Evolutionary conservation across 805 yeast species (phyloP), one percentile per base, ranked within the genome.

Genomic region (Starmerella floris): DNA sequence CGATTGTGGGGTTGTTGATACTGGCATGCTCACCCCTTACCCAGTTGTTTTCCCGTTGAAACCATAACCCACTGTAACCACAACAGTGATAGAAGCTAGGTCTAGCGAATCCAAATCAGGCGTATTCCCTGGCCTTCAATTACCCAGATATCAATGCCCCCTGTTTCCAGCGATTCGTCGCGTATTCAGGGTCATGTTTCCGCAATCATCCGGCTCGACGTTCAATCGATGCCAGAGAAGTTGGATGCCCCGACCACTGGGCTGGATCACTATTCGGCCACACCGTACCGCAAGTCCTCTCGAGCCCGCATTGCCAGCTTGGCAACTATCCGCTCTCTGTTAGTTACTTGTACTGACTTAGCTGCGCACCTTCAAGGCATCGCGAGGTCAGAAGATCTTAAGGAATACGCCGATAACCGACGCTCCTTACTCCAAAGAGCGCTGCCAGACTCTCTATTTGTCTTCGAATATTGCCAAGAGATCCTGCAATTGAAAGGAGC

Each of bases 381-480:
- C 2, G 27, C 30, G n/a, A 17, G 27, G 6, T 5, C 16, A 6
- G 16, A n/a, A 2, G 42, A 46, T 19, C 19, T 46, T 3, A 10
- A 6, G n/a, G 17, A 22, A 30, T 41, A 25, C 40, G 36, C 23
- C 20, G 40, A 31, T 17, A 17, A 13, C 15, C 45, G 45, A 3
- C 31, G 16, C 11, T 13, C 21, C 13, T 30, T 46, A 2, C n/a
- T 23, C 5, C 39, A 38, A 15, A 23, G 40, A 5, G 42, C 40
- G 23, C 26, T 46, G 8, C 41, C 43, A 1, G 48, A 37, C 19
- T 10, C 38, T 4, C 8, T 33, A 15, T 35, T 13, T 11, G 43
- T 42, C 13, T 40, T 38, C 16, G 48, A 41, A 23, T 32, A 23
- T 35, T 43, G 45, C 26, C 40, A 39, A 15, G 26, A 38, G 8